Base-by-base conservation (phyloP, 2,329 filamentous ascomycete species). In the Cercospora zeina region DNA sequence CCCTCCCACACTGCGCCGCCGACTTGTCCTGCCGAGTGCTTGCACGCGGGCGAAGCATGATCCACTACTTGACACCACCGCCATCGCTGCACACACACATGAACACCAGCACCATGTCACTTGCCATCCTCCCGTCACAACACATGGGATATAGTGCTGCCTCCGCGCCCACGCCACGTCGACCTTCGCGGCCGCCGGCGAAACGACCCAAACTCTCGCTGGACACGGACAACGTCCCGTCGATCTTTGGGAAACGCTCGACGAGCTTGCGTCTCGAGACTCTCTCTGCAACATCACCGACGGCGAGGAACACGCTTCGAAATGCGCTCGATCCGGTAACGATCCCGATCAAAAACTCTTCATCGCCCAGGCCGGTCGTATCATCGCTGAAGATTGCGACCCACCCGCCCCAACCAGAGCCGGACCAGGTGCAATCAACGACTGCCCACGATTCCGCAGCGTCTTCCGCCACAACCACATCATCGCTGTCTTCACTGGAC, bases 181-280 rank as follows among this genome's bases (percentile, higher is more conserved):
- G 65, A 27, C 58, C 65, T 36, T 62, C 63, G 59, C 63, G 70
- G 61, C 64, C 72, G 59, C 65, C 69, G 13, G 63, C 70, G n/a
- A 76, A 75, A 67, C 77, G 83, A 63, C 85, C 85, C 1, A 87
- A 85, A 73, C 79, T 88, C 55, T 84, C 83, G 39, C 78, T 88
- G 57, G 83, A 87, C 75, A 87, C 85, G 1, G 60, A 67, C 27
- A 77, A 78, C 37, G 76, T 80, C 55, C 68, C 75, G 10, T 72
- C 67, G 3, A 79, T 80, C 21, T 85, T 84, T 71, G 82, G 82
- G 61, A 84, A 81, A 64, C 80, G 79, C 37, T 80, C 81, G n/a
- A 81, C 81, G 24, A 81, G 80, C 59, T 74, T 86, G 50, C 80
- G 82, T 13, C 77, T 85, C 53, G 79, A 82, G 49, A 81, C 81